Percentiles rank a stretch among this genome's conserved stretches.
Evolutionary conservation across 805 yeast genomes (phyloP).

Genomic region (Candida sanyiensis): DNA sequence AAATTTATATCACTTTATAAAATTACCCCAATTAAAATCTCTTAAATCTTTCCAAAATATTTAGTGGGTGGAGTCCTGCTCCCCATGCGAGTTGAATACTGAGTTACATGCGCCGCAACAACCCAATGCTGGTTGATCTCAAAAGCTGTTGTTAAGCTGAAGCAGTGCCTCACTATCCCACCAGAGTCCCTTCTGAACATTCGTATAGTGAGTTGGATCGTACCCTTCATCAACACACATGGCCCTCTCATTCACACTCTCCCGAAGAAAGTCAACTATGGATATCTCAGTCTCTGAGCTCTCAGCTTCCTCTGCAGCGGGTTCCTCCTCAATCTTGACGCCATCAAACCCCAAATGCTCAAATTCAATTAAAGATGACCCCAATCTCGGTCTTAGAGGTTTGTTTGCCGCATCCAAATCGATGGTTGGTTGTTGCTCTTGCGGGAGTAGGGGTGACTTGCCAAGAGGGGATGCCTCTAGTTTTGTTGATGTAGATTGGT

Average conservation of each 20-base stretch:
- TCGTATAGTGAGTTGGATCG: slow-evolving; percentile 12
- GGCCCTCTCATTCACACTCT: slow-evolving; percentile 15
- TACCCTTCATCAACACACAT: slow-evolving; percentile 13
- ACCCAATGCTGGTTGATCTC: no score
- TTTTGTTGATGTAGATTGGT: no score
- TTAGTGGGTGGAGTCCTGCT: no score
- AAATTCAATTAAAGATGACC: neutral
- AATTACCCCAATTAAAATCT: no score
- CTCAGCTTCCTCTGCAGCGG: slow-evolving; percentile 5
- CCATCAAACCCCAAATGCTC: slow-evolving; percentile 6
- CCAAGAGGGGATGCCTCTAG: no score
- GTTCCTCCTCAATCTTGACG: slow-evolving; percentile 2
- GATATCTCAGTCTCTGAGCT: slow-evolving; percentile 7
- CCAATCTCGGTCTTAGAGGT: slow-evolving; percentile 12
- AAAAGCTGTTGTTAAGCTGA: no score
- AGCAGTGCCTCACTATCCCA: neutral
- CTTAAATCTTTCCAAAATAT: no score
- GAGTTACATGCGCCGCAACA: no score
- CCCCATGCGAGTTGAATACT: no score
- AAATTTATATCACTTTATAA: no score
- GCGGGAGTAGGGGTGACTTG: neutral
- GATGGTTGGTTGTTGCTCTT: slow-evolving; percentile 6
- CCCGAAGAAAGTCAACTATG: slow-evolving; percentile 20
- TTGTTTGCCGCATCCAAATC: slow-evolving; percentile 15
- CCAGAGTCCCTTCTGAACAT: slow-evolving; percentile 1